Evolutionary conservation across 2,329 filamentous ascomycete species (phyloP), one percentile per base, ranked within the genome.

Genomic region (Pyrenochaeta sp.): DNA sequence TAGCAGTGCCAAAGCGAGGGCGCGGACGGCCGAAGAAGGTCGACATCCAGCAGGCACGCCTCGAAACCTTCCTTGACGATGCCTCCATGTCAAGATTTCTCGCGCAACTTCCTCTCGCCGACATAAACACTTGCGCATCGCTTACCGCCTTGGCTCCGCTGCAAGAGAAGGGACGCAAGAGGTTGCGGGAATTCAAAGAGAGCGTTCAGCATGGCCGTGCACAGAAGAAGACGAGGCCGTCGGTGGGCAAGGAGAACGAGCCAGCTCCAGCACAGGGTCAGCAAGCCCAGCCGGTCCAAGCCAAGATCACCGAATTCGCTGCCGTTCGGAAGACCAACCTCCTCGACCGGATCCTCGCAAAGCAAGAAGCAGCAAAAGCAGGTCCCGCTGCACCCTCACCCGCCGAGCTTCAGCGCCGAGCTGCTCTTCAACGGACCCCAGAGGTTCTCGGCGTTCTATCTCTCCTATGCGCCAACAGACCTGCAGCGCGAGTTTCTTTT

Each of bases 181-280:
- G 88, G 7, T 81, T 93, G n/a, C 83, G 87, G 56, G 87, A 90
- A 49, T 81, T 93, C 65, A 91, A 89, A 75, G 82, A 84, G 48
- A 86, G 82, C 58, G 83, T 90, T n/a, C 67, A 72, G 39, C 69
- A 77, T 34, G 72, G 72, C 25, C 64, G 75, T 53, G 49, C 68
- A 19, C 64, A 69, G 57, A 75, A 76, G 63, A 72, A 73, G 61
- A 56, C 71, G 1, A 66, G 69, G 22, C 68, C 68, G 28, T 61
- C 55, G 1, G 56, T 60, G 7, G 74, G 71, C 30, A 77, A 77
- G 45, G 73, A 76, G 47, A 76, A 76, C 62, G 68, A 68, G 46
- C 56, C 62, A 43, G 52, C 52, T 44, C 19, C 56, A 44, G 42
- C 19, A 4, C 56, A 60, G 15, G 55, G 36, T 36, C 56, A 52